A percentile compares a stretch with the other conserved stretches of the same genome.
phyloP scores from a whole-genome alignment of 495 filamentous ascomycete genomes.

The Podospora tetraspora region DNA sequence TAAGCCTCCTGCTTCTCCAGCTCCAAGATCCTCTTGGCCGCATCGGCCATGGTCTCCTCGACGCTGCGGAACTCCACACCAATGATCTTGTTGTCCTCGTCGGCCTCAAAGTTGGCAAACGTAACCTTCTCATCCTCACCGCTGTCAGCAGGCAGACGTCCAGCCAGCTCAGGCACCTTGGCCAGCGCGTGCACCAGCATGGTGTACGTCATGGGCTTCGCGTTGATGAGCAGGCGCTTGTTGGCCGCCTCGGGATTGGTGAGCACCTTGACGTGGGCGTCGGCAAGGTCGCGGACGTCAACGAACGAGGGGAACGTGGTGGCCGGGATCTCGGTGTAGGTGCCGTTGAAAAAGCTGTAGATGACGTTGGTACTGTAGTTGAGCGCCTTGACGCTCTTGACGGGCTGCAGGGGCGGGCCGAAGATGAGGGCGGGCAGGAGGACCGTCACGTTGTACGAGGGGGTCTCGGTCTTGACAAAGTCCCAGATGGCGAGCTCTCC shows the following conservation, averaged over 20 bases:
- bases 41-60: slow-evolving; percentile 36
- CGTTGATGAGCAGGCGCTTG: slow-evolving; percentile 24
- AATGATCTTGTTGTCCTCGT: slow-evolving; percentile 29
- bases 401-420: slow-evolving; percentile 26
- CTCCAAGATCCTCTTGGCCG: slow-evolving; percentile 30
- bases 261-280: slow-evolving; percentile 28
- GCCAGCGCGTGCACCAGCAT: slow-evolving; percentile 24
- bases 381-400: slow-evolving; percentile 24
- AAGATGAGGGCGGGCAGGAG: slow-evolving; percentile 27
- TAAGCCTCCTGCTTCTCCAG: slow-evolving; percentile 14
- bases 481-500: slow-evolving; percentile 32
- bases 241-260: slow-evolving; percentile 23
- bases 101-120: slow-evolving; percentile 20
- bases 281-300: slow-evolving; percentile 29
- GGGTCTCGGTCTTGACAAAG: slow-evolving; percentile 27
- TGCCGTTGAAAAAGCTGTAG: slow-evolving; percentile 33
- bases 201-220: slow-evolving; percentile 20
- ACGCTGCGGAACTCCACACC: slow-evolving; percentile 25
- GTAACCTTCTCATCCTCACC: slow-evolving; percentile 25
- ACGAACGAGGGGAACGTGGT: slow-evolving; percentile 33
- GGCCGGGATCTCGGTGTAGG: slow-evolving; percentile 25
- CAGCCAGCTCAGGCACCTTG: slow-evolving; percentile 27
- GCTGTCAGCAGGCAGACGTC: slow-evolving; percentile 31
- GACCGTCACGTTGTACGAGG: slow-evolving; percentile 24
- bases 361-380: slow-evolving; percentile 30